Conservation (phyloP, 306 rosid species). For the Inga oerstediana region DNA sequence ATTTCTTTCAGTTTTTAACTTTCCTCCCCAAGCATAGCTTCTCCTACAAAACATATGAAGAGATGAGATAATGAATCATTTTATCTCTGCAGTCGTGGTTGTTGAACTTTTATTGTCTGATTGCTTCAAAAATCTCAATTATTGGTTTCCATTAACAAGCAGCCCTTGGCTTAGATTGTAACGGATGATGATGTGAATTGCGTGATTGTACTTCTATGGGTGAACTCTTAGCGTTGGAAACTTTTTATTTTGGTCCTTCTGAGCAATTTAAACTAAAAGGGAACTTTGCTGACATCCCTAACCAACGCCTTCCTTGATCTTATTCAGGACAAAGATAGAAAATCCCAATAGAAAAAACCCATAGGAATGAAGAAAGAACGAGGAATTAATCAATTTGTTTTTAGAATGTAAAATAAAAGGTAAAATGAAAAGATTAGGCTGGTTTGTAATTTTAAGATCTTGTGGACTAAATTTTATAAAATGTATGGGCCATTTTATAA, state of each 20-base stretch:
- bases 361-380: background rate
- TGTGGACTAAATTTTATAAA: background rate
- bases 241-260: background rate
- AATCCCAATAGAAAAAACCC: background rate
- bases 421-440: background rate
- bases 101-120: constrained; percentile 13
- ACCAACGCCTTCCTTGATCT: background rate
- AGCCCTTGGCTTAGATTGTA: constrained; percentile 11
- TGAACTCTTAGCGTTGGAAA: background rate
- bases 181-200: background rate
- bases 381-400: background rate
- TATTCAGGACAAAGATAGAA: background rate
- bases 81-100: background rate
- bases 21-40: constrained; percentile 9
- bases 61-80: background rate
- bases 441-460: background rate
- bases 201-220: background rate
- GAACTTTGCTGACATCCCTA: background rate
- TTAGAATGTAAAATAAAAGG: background rate
- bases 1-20: constrained; percentile 25
- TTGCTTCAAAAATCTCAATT: background rate
- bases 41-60: background rate
- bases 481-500: background rate
- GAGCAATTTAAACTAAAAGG: background rate
- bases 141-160: constrained; percentile 10